Conservation (phyloP, 768 basidiomycete genomes). For the Mycena crocata region DNA sequence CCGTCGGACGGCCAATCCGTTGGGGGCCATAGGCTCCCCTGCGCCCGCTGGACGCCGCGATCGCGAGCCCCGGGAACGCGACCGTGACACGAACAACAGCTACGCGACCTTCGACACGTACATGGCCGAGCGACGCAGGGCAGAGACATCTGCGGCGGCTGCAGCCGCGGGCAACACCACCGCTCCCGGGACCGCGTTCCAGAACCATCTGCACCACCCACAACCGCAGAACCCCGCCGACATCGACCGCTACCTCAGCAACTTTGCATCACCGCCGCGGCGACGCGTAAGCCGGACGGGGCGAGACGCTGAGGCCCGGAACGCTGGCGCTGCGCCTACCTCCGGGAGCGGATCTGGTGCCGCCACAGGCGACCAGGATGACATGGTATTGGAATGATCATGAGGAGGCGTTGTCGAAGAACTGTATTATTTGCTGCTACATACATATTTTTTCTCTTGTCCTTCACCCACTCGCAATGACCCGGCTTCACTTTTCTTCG, state of each 20-base stretch:
- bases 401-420: constrained; percentile 18
- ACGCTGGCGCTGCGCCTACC: background rate
- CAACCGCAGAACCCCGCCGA: constrained; percentile 31
- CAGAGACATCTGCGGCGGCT: constrained; percentile 25
- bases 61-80: constrained; percentile 23
- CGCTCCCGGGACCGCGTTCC: constrained; percentile 3
- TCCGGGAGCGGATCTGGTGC: constrained; percentile 6
- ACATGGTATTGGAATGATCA: constrained; percentile 27
- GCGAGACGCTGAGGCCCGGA: constrained; percentile 10
- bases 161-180: background rate
- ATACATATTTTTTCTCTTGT: constrained; percentile 28
- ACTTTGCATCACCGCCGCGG: constrained; percentile 25
- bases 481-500: background rate
- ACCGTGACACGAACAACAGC: constrained; percentile 24
- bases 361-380: constrained; percentile 13
- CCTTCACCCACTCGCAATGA: constrained; percentile 18
- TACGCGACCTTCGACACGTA: constrained; percentile 32
- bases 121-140: constrained; percentile 26
- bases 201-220: constrained; percentile 24
- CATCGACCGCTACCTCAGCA: constrained; percentile 30
- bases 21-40: constrained; percentile 26
- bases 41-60: constrained; percentile 18
- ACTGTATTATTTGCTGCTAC: constrained; percentile 25
- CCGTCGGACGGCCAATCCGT: constrained; percentile 24
- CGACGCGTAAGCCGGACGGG: constrained; percentile 22